Percentiles rank a stretch among this genome's conserved stretches.
phyloP scores from a whole-genome alignment of 1,139 yeast genomes.

The Blastobotrys buckinghamii region DNA sequence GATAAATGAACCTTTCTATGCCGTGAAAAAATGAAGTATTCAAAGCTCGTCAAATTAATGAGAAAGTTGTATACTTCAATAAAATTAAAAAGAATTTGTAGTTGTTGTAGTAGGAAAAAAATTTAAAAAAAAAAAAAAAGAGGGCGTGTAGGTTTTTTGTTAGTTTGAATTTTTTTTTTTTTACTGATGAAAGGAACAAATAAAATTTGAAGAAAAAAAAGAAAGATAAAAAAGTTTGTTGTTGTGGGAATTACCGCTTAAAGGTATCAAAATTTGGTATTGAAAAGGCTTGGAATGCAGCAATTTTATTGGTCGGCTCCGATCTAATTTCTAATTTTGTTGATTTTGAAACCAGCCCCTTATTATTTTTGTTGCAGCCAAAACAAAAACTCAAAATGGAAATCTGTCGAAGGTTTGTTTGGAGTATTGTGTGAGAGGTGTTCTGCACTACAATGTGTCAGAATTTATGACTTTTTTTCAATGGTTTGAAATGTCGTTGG shows the following conservation, averaged over 20 bases:
- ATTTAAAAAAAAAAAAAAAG: background rate
- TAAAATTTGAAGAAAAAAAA: background rate
- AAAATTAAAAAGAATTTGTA: background rate
- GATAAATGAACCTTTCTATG: background rate
- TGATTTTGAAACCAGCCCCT: background rate
- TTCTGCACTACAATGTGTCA: background rate
- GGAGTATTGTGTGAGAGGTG: too few relatives aligned
- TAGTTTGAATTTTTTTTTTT: background rate
- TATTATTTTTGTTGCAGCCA: background rate
- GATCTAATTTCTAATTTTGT: background rate
- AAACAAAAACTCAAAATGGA: background rate
- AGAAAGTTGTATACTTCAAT: background rate
- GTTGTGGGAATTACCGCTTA: background rate
- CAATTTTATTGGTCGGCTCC: background rate
- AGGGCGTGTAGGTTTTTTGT: background rate
- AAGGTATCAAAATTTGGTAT: background rate
- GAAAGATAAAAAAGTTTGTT: background rate
- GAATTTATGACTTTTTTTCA: background rate
- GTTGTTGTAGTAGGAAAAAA: background rate
- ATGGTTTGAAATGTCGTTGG: too few relatives aligned
- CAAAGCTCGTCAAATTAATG: background rate
- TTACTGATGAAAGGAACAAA: background rate
- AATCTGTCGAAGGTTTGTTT: background rate
- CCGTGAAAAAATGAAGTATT: background rate
- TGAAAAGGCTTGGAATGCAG: background rate